Conservation (phyloP, 176 grass and related monocot genomes). For the Oryza australiensis region DNA sequence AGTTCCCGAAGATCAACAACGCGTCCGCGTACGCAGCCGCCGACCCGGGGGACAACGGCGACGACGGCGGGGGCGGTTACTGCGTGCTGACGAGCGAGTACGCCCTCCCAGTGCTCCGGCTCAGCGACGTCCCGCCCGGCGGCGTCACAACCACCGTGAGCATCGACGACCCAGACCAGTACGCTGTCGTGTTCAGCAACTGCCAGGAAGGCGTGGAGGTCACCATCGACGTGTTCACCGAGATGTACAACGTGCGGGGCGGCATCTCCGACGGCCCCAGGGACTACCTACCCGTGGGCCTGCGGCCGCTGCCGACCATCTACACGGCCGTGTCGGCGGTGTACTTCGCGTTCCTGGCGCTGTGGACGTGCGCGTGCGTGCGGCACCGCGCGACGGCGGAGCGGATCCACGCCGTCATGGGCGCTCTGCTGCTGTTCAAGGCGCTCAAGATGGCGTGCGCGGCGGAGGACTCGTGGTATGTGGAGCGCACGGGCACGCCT, state of each 20-base stretch:
- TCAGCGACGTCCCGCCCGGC: constrained; percentile 43
- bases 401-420: constrained; percentile 62
- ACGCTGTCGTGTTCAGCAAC: constrained; percentile 61
- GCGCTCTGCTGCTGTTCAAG: constrained; percentile 74
- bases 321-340: constrained; percentile 48
- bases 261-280: neutral
- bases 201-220: constrained; percentile 56
- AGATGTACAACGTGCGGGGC: constrained; percentile 62
- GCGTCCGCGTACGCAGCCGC: constrained; percentile 41
- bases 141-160: constrained; percentile 30
- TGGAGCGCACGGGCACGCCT: constrained; percentile 53
- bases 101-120: constrained; percentile 46
- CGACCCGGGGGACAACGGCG: constrained; percentile 4
- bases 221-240: constrained; percentile 65
- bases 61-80: constrained; percentile 5
- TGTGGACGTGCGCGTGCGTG: constrained; percentile 45
- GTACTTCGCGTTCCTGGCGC: constrained; percentile 49
- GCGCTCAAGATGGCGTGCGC: constrained; percentile 74
- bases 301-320: constrained; percentile 52
- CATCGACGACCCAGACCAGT: constrained; percentile 48
- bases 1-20: constrained; percentile 48
- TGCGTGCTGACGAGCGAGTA: constrained; percentile 60
- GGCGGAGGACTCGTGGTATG: constrained; percentile 63
- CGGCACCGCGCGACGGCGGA: constrained; percentile 36
- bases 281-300: constrained; percentile 68